Percentiles rank a stretch among this genome's conserved stretches.
phyloP scores from a whole-genome alignment of 2,329 filamentous ascomycete species.

The Penicillium olsonii region DNA sequence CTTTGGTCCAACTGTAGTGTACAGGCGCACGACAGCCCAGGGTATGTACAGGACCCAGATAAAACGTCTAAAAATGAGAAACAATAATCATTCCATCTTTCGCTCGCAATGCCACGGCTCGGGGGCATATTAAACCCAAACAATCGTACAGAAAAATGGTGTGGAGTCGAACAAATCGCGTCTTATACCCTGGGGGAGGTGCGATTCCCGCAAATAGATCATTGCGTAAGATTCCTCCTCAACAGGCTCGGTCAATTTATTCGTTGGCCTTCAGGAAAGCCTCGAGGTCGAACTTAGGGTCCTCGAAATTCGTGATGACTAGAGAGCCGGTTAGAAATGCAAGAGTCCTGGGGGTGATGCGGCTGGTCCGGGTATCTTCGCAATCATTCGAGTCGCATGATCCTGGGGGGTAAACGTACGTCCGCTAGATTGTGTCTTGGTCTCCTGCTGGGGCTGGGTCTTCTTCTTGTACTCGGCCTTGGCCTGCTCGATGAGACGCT shows the following conservation, averaged over 20 bases:
- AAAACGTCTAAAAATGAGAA: conserved; percentile 42
- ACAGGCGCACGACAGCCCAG: conserved; percentile 41
- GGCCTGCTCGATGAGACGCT: conserved; percentile 86
- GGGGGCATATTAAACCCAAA: conserved; percentile 42
- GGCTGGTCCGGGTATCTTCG: conserved; percentile 9
- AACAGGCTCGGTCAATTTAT: conserved; percentile 30
- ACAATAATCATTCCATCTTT: conserved; percentile 41
- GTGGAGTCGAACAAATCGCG: conserved; percentile 31
- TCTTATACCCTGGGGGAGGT: conserved; percentile 38
- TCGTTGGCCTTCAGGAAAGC: conserved; percentile 70
- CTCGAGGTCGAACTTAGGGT: conserved; percentile 93
- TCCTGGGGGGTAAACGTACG: conserved; percentile 29
- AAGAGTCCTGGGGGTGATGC: conserved; percentile 2
- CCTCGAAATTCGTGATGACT: conserved; percentile 75
- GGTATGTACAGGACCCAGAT: conserved; percentile 46
- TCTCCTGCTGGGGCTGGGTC: conserved; percentile 56
- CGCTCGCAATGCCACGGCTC: conserved; percentile 44
- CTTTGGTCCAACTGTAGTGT: conserved; percentile 41
- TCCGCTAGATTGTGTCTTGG: conserved; percentile 37
- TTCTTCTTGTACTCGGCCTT: conserved; percentile 88
- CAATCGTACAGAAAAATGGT: conserved; percentile 46
- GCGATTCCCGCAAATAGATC: conserved; percentile 33
- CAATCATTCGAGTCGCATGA: background rate
- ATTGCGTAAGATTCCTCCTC: conserved; percentile 33
- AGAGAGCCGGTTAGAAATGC: conserved; percentile 13